Base-by-base conservation (phyloP, 2,329 filamentous ascomycete genomes). In the Fusarium kyushuense region DNA sequence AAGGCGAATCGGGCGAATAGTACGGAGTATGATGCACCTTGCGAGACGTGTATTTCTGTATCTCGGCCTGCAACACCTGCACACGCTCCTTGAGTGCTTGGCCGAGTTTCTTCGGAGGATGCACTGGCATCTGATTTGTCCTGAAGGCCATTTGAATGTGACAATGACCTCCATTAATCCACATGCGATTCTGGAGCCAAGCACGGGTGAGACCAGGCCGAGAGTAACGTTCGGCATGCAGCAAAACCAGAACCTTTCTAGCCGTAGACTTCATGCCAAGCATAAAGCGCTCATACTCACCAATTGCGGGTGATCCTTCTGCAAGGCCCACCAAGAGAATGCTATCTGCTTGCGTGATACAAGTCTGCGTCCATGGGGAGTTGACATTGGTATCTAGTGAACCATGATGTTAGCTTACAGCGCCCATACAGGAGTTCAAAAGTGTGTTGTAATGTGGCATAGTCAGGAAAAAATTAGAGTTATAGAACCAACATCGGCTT, bases 81-180 rank as follows among this genome's bases (percentile, higher is more conserved):
- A 99, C 96, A 35, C 94, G 85, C 75, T 97, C 92, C 77, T 97
- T 98, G 63, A 99, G 82, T 1, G 91, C 93, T 6, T 91, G 92
- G 1, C 95, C 94, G 17, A 97, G 90, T 52, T 91, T 90, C 72
- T 93, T 93, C 2, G 88, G 86, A 16, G 90, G 87, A 73, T 94
- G 90, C 1, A 92, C 88, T 4, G 94, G 92, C 68, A 97, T 90
- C 2, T 90, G 83, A 45, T 92, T 90, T 5, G 90, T 86, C 38
- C 91, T 88, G 77, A 96, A 95, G 0, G 92, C 86, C 96, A 99
- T 98, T 74, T 99, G 96, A 14, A 99, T 92, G 72, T 99, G 96
- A 75, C 97, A 96, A 77, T 99, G 96, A 7, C 95, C 95, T 17
- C 96, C 96, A 70, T 98, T 99, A 79, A 99, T 96, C 96, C 96